phyloP scores from a whole-genome alignment of 2,329 filamentous ascomycete genomes.

The Scedosporium aurantiacum region DNA sequence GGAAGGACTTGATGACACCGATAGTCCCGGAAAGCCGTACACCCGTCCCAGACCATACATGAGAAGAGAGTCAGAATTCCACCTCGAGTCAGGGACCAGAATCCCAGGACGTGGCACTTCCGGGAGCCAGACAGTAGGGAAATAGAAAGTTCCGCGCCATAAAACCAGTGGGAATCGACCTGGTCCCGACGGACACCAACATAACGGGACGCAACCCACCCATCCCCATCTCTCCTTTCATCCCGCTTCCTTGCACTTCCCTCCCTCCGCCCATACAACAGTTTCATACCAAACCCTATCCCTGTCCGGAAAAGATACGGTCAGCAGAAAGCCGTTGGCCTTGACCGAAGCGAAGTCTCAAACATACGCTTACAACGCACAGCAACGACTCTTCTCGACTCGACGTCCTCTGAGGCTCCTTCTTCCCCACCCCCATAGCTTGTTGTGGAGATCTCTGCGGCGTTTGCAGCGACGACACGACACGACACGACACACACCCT shows the following conservation, averaged over 20 bases:
- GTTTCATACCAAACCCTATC: background rate
- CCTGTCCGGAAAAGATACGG: background rate
- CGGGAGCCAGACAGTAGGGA: background rate
- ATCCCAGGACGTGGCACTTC: background rate
- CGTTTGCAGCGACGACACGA: too few species aligned
- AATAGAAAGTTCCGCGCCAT: background rate
- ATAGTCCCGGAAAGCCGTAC: background rate
- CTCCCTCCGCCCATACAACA: background rate
- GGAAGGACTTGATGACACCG: background rate
- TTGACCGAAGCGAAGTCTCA: background rate
- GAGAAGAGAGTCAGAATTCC: background rate
- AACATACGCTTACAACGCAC: background rate
- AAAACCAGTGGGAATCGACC: background rate
- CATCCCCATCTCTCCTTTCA: background rate
- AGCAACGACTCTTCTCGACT: too few species aligned
- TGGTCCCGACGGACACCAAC: background rate
- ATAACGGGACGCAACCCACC: background rate
- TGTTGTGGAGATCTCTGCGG: too few species aligned
- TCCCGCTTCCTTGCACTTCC: background rate
- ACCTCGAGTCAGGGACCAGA: background rate
- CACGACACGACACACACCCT: too few species aligned
- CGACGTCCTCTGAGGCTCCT: too few species aligned
- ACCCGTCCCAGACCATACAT: background rate
- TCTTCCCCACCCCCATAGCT: too few species aligned
- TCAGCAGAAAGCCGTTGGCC: background rate